Evolutionary conservation across 148 eudicot species (phyloP), one percentile per base, ranked within the genome.

Genomic region (Tetragonia tetragonoides): DNA sequence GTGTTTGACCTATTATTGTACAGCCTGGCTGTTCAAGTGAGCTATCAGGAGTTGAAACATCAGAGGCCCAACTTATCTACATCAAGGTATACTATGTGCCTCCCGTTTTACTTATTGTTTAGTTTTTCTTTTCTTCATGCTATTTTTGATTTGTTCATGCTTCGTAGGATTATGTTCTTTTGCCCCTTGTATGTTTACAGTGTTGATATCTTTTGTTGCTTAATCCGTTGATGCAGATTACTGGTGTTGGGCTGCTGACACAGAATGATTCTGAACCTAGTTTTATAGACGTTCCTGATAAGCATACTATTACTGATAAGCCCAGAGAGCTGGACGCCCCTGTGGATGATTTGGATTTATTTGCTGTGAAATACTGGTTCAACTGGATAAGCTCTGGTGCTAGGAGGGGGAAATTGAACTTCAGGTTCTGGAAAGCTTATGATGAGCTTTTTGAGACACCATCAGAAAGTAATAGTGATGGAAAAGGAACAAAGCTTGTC

Each of bases 21-120:
- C 81, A 95, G 98, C 98, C 98, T 78, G 98, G 98, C 73, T 95
- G 98, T 81, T 95, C 98, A 53, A 88, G 92, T 87, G 88, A 91
- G 88, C 88, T 95, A 23, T 76, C 89, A 10, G 88, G 89, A 76
- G 86, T 88, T 73, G 85, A 86, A 77, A 84, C 92, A 68, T 78
- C 90, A 11, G 90, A 88, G 57, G 94, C 94, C 21, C 97, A 95
- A 75, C 93, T 92, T 78, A 88, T 92, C 57, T 89, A 83, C 74
- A 87, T 95, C 76, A 95, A 90, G 97, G 98, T 90, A 70, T 28
- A 60, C 7, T 69, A 39, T 73, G 39, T 42, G 14, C 72, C 72
- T 72, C 28, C 6, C 51, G 72, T 63, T 20, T 64, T 16, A 2
- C 10, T 37, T 18, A 44, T 42, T 74, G 51, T 68, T 72, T 16